Evolutionary conservation across 2,329 filamentous ascomycete species (phyloP).

Genomic region (Phyllachora maydis): DNA sequence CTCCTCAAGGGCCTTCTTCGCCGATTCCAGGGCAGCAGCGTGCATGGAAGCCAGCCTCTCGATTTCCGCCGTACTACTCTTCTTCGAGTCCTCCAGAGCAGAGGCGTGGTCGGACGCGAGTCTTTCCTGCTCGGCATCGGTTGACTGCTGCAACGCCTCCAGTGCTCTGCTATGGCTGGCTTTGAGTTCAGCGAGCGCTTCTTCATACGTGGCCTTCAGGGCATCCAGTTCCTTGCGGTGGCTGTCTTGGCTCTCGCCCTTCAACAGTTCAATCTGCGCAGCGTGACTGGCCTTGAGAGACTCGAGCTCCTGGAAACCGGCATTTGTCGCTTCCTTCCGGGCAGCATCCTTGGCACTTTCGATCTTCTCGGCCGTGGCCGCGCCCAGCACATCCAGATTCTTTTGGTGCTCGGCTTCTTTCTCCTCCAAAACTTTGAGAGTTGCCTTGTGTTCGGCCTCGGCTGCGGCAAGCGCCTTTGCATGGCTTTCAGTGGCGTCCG

Average conservation of each 20-base stretch:
- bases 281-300: constrained; percentile 31
- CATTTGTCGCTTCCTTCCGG: constrained; percentile 25
- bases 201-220: constrained; percentile 21
- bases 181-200: constrained; percentile 9
- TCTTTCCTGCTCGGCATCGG: too few species aligned
- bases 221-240: constrained; percentile 13
- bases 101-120: too few species aligned
- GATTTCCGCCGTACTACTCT: constrained; percentile 15
- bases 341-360: constrained; percentile 31
- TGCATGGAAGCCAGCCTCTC: constrained; percentile 13
- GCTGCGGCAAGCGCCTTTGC: constrained; percentile 19
- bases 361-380: constrained; percentile 36
- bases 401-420: constrained; percentile 31
- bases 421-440: constrained; percentile 23
- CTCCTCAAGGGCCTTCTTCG: constrained; percentile 19
- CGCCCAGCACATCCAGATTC: constrained; percentile 30
- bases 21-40: constrained; percentile 13
- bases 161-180: constrained; percentile 13
- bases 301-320: constrained; percentile 27
- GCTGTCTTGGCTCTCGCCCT: constrained; percentile 10
- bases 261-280: constrained; percentile 15
- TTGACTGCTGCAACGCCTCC: too few species aligned
- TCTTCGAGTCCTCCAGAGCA: constrained; percentile 12
- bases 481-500: constrained; percentile 16
- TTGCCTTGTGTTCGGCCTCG: constrained; percentile 20